A percentile compares a stretch with the other conserved stretches of the same genome.
Evolutionary conservation across 345 rosid species (phyloP).

Genomic region (Eucalyptus tenuipes): DNA sequence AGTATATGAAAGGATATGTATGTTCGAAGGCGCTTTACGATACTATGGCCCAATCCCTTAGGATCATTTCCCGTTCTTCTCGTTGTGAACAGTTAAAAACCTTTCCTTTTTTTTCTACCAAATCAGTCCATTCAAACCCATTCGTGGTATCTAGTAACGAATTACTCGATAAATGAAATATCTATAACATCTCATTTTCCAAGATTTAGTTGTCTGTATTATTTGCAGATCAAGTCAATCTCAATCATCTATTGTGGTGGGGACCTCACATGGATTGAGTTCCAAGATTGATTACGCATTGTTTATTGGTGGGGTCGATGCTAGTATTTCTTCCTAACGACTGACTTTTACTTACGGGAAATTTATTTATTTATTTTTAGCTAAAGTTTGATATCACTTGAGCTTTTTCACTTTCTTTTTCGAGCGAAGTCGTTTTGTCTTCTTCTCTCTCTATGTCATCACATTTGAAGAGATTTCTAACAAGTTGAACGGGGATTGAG

Average conservation of each 20-base stretch:
- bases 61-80: neutral
- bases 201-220: accelerated
- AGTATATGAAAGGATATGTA: neutral
- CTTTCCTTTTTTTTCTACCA: neutral
- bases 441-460: neutral
- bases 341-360: accelerated
- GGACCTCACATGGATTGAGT: neutral
- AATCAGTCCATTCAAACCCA: neutral
- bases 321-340: neutral
- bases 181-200: neutral
- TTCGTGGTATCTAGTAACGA: accelerated
- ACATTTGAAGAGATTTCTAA: neutral
- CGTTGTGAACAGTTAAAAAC: neutral
- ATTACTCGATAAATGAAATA: neutral
- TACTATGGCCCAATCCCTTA: neutral
- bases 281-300: neutral
- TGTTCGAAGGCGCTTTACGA: neutral
- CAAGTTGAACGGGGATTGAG: neutral
- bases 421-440: neutral
- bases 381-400: neutral
- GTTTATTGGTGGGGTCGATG: neutral
- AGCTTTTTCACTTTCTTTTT: neutral
- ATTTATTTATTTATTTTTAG: neutral
- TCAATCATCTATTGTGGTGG: neutral
- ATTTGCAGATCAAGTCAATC: neutral